Evolutionary conservation across 208 protist genomes (phyloP).

Genomic region (Trypanosoma mega): DNA sequence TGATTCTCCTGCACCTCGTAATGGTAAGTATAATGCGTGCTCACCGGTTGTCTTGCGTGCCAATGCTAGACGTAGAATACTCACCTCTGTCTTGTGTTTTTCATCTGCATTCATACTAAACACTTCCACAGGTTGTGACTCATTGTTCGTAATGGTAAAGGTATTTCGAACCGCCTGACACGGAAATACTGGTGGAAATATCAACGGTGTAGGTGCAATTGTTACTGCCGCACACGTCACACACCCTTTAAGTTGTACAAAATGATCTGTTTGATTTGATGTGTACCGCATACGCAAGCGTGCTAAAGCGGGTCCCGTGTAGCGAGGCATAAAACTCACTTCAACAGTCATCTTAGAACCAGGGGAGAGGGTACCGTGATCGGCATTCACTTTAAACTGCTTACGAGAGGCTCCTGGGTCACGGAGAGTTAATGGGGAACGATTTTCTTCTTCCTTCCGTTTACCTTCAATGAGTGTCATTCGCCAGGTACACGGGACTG

Average conservation of each 20-base stretch:
- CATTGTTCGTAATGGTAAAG: constrained; percentile 86
- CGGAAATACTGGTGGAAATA: constrained; percentile 74
- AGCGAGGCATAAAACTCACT: constrained; percentile 65
- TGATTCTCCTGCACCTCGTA: constrained; percentile 55
- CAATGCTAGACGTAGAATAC: constrained; percentile 54
- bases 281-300: constrained; percentile 58
- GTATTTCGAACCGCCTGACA: constrained; percentile 50
- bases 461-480: constrained; percentile 48
- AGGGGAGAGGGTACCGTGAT: constrained; percentile 67
- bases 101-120: constrained; percentile 85
- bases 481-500: constrained; percentile 88
- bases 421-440: background rate
- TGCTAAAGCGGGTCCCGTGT: constrained; percentile 18
- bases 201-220: constrained; percentile 47
- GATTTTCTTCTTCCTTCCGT: constrained; percentile 1
- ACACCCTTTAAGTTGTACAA: constrained; percentile 46
- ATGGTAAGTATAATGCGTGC: constrained; percentile 61
- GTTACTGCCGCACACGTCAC: constrained; percentile 36
- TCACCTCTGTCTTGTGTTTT: constrained; percentile 57
- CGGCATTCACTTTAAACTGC: constrained; percentile 75
- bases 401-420: background rate
- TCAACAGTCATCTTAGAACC: constrained; percentile 52
- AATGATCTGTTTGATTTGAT: constrained; percentile 50
- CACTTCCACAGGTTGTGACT: constrained; percentile 86
- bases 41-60: background rate